Evolutionary conservation across 2,329 filamentous ascomycete species (phyloP).

Genomic region (Xylariomycetidae sp.): DNA sequence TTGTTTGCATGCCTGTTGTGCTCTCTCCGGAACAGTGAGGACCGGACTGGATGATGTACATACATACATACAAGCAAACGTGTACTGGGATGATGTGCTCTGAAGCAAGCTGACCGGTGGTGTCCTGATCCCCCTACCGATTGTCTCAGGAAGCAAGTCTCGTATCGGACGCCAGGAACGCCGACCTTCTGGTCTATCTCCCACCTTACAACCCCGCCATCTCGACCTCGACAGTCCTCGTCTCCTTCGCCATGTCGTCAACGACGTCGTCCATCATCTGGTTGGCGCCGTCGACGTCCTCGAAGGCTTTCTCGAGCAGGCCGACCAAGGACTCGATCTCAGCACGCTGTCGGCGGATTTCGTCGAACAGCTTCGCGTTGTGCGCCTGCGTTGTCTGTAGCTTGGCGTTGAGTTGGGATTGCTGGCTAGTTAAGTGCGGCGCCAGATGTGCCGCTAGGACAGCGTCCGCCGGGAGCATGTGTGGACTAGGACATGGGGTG

Average conservation of each 20-base stretch:
- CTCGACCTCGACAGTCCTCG: constrained; percentile 37
- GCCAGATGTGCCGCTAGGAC: constrained; percentile 50
- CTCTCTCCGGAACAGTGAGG: too few relatives aligned
- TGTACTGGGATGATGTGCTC: too few relatives aligned
- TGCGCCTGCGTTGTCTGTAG: constrained; percentile 51
- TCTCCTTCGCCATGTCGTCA: constrained; percentile 44
- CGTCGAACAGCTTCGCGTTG: constrained; percentile 48
- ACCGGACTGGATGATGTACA: not conserved
- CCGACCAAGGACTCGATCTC: constrained; percentile 48
- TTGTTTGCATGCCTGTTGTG: too few relatives aligned
- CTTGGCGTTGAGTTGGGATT: constrained; percentile 49
- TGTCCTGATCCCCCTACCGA: too few relatives aligned
- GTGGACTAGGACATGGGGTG: constrained; percentile 32
- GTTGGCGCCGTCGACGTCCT: constrained; percentile 49
- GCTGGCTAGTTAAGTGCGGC: constrained; percentile 46
- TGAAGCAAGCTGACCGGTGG: too few relatives aligned
- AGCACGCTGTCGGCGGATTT: constrained; percentile 45
- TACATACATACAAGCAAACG: too few relatives aligned
- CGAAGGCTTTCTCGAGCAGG: constrained; percentile 44
- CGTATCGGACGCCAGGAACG: too few relatives aligned
- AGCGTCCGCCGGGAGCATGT: constrained; percentile 46
- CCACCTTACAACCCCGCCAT: constrained; percentile 25
- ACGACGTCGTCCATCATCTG: constrained; percentile 40
- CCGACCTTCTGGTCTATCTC: too few relatives aligned
- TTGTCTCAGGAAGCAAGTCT: too few relatives aligned